Base-by-base conservation (phyloP, 192 early-diverging fungal species). In the Mortierella claussenii region DNA sequence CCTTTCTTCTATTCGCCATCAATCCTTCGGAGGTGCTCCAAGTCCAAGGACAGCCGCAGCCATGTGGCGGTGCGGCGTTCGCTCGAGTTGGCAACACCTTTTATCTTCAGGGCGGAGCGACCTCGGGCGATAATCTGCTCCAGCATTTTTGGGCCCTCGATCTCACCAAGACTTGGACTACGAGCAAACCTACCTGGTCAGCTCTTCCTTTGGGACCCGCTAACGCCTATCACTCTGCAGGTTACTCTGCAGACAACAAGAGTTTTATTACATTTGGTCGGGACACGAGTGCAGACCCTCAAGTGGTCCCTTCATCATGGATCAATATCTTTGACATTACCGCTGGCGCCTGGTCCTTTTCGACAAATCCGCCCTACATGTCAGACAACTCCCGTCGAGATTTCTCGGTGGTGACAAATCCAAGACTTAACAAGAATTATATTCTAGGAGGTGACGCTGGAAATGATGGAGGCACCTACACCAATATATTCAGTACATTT, bases 181-280 rank as follows among this genome's bases (percentile, higher is more conserved):
- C 73, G 3, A 49, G 28, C 5, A 18, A 62, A 24, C 73, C 73
- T 26, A 59, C 57, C 0, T 76, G 73, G 73, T 49, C 3, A n/a
- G 1, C 37, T 24, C 37, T 76, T 9, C 4, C 73, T 0, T 33
- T 62, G 6, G 73, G 73, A 0, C 64, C 56, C n/a, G 12, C 33
- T 31, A 76, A 76, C 13, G 73, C 62, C 21, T 76, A 76, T n/a
- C 73, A 76, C 24, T 61, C 73, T 15, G 73, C 52, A 18, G 73
- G 73, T 0, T 67, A 50, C 46, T 66, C 64, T 17, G 21, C 73
- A 24, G 73, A 76, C 27, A 67, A 67, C 34, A 37, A 54, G 7
- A 60, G 44, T 4, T 76, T 76, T n/a, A 57, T 76, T 7, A 62
- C 64, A 9, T 76, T 76, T 43, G 73, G 73, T 1, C 64, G 73